Conservation (phyloP, 2,329 filamentous ascomycete genomes). For the Xylariaceae sp. region DNA sequence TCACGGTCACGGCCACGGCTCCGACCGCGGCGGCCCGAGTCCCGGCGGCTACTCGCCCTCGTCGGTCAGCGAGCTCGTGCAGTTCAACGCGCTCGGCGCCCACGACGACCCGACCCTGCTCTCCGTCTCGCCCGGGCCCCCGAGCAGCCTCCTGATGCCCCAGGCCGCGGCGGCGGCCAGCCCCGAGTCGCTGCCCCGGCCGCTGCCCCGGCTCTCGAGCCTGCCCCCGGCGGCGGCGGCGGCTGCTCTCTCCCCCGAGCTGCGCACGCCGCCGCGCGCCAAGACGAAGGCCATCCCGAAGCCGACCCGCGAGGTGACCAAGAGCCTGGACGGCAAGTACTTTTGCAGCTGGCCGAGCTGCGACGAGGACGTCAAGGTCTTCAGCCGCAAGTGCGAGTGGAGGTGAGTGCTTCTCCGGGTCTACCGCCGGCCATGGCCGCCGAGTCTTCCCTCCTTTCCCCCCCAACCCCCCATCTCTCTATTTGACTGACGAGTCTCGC, state of each 20-base stretch:
- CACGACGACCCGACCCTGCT: slow-evolving; percentile 26
- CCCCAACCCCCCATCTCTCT: too few relatives aligned
- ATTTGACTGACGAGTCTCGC: too few relatives aligned
- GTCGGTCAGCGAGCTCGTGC: slow-evolving; percentile 34
- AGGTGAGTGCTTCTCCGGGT: slow-evolving; percentile 59
- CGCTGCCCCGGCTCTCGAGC: too few relatives aligned
- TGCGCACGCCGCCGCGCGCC: slow-evolving; percentile 28
- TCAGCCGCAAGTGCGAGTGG: slow-evolving; percentile 85
- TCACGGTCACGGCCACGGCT: slow-evolving; percentile 20
- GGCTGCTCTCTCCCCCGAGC: slow-evolving; percentile 6
- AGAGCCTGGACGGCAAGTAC: slow-evolving; percentile 67
- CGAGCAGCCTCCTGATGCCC: slow-evolving; percentile 5
- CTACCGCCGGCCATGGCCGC: too few relatives aligned
- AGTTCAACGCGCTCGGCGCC: slow-evolving; percentile 29
- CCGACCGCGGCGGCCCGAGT: slow-evolving; percentile 10
- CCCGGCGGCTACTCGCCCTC: slow-evolving; percentile 21
- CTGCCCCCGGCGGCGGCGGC: slow-evolving; percentile 2
- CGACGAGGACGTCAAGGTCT: slow-evolving; percentile 49
- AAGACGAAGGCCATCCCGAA: slow-evolving; percentile 52
- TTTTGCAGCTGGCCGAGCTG: slow-evolving; percentile 68
- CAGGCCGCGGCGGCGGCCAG: slow-evolving; percentile 3
- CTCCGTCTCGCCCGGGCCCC: slow-evolving; percentile 10
- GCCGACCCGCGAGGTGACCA: slow-evolving; percentile 48
- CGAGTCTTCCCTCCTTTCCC: too few relatives aligned
- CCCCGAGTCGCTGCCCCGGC: slow-evolving; percentile 15